Conservation (phyloP, 768 basidiomycete genomes). For the Pleurotus tuoliensis region DNA sequence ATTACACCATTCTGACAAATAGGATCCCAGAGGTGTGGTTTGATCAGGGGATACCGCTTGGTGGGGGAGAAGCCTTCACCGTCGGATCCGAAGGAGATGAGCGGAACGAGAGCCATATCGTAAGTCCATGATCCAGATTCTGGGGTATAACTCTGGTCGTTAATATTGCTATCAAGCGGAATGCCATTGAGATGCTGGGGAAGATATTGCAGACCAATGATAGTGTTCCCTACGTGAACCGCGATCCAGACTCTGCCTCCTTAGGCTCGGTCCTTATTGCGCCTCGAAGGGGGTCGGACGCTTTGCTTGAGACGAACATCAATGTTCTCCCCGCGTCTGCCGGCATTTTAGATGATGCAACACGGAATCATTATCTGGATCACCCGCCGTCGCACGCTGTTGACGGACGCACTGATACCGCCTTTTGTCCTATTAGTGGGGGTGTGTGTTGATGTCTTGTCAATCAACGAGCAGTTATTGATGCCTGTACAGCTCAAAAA, state of each 20-base stretch:
- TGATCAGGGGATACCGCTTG: constrained; percentile 57
- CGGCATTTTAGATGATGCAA: constrained; percentile 42
- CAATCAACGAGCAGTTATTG: background rate
- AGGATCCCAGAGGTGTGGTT: constrained; percentile 58
- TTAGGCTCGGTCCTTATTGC: constrained; percentile 21
- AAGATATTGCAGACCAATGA: background rate
- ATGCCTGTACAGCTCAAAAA: background rate
- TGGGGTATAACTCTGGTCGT: background rate
- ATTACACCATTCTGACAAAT: constrained; percentile 58
- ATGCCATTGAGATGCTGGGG: constrained; percentile 43
- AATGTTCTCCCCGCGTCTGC: constrained; percentile 34
- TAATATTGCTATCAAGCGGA: constrained; percentile 19
- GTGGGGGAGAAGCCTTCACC: constrained; percentile 60
- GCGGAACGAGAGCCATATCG: constrained; percentile 56
- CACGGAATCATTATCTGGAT: constrained; percentile 35
- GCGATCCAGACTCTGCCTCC: constrained; percentile 12
- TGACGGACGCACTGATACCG: constrained; percentile 45
- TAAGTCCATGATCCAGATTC: constrained; percentile 26
- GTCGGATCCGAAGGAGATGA: constrained; percentile 53
- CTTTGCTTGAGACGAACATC: constrained; percentile 52
- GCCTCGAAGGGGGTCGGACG: constrained; percentile 41
- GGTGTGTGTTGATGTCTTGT: constrained; percentile 30
- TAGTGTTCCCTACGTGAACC: constrained; percentile 21
- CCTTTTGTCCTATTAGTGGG: constrained; percentile 40
- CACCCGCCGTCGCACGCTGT: constrained; percentile 53